phyloP scores from a whole-genome alignment of 805 yeast species.

The Spathaspora arborariae region DNA sequence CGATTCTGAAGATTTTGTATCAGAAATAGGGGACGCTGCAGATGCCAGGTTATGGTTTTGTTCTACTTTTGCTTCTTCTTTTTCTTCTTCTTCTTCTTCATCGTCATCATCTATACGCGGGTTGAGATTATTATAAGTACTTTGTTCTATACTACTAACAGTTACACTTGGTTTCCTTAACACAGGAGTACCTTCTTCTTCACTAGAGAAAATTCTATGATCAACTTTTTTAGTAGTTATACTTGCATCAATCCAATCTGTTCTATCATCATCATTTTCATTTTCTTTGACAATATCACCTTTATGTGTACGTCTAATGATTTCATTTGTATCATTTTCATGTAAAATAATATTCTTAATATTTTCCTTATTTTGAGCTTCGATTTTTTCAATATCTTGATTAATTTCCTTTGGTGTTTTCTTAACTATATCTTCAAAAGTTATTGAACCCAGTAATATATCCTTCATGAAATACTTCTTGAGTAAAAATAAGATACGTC shows the following conservation, averaged over 20 bases:
- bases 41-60: background rate
- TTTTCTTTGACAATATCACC: constrained; percentile 55
- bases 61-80: constrained; percentile 2
- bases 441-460: constrained; percentile 50
- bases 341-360: constrained; percentile 42
- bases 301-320: constrained; percentile 76
- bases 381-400: constrained; percentile 57
- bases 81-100: constrained; percentile 12
- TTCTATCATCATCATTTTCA: constrained; percentile 18
- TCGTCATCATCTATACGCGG: constrained; percentile 25
- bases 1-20: constrained; percentile 8
- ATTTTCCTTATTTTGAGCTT: constrained; percentile 9
- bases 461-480: constrained; percentile 45
- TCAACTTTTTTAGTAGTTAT: constrained; percentile 32
- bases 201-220: constrained; percentile 30
- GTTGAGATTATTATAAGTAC: constrained; percentile 15
- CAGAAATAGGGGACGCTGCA: background rate
- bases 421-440: constrained; percentile 55
- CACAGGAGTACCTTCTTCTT: constrained; percentile 8
- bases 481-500: constrained; percentile 58
- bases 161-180: constrained; percentile 8
- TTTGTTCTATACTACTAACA: constrained; percentile 6
- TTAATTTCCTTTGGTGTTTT: constrained; percentile 76
- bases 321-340: constrained; percentile 49
- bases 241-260: constrained; percentile 18